Conservation (phyloP, 306 rosid species). For the Pyrus betulifolia region DNA sequence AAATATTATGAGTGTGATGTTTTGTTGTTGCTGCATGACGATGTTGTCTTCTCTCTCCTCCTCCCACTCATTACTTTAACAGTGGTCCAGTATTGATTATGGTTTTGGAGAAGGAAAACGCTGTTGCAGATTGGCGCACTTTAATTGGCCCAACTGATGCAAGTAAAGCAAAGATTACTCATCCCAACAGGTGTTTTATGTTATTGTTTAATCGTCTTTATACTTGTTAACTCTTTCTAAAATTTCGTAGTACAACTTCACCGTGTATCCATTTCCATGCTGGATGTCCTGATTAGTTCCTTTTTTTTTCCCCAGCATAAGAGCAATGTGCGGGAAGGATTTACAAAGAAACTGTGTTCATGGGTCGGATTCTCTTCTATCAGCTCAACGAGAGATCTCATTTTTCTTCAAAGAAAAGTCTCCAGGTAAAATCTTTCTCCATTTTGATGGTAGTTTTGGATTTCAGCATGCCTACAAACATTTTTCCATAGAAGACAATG, state of each 20-base stretch:
- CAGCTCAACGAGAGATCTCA: slow-evolving; percentile 66
- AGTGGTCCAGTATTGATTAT: slow-evolving; percentile 72
- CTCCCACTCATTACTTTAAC: neutral
- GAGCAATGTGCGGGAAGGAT: slow-evolving; percentile 70
- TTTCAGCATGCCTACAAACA: neutral
- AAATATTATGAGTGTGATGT: neutral
- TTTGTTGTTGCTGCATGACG: neutral
- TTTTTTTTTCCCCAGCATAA: slow-evolving; percentile 41
- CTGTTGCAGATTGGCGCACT: slow-evolving; percentile 84
- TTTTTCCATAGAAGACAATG: neutral
- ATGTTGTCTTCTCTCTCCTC: neutral
- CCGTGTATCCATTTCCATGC: slow-evolving; percentile 5
- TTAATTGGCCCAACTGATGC: slow-evolving; percentile 94
- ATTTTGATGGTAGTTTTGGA: neutral
- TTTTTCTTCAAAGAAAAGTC: slow-evolving; percentile 62
- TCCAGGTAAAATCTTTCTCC: slow-evolving; percentile 34
- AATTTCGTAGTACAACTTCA: slow-evolving; percentile 6
- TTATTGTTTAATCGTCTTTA: slow-evolving; percentile 10
- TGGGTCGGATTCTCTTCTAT: slow-evolving; percentile 74
- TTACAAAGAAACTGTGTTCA: slow-evolving; percentile 68
- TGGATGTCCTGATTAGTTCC: slow-evolving; percentile 9
- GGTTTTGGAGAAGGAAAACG: slow-evolving; percentile 83
- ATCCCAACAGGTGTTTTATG: slow-evolving; percentile 63
- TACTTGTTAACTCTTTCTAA: neutral
- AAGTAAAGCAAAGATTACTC: slow-evolving; percentile 65